Percentiles rank a stretch among this genome's conserved stretches.
Evolutionary conservation across 129 eudicot genomes (phyloP).

Genomic region (Rutidosis leptorrhynchoides): DNA sequence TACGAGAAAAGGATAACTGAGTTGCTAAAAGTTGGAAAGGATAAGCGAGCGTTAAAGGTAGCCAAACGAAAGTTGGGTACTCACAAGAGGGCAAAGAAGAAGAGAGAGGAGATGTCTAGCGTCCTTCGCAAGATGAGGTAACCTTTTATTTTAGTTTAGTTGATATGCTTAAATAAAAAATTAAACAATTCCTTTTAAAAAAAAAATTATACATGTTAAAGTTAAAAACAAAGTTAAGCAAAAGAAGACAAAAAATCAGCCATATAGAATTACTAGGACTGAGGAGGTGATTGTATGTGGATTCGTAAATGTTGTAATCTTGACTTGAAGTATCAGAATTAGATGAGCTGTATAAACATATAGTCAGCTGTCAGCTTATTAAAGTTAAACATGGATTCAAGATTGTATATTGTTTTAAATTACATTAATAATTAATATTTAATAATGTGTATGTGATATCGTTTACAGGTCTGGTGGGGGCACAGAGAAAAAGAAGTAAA

Average conservation of each 20-base stretch:
- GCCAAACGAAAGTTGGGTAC: slow-evolving; percentile 35
- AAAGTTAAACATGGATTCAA: background rate
- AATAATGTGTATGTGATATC: background rate
- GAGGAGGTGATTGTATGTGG: background rate
- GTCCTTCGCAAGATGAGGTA: slow-evolving; percentile 15
- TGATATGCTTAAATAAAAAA: too few species aligned
- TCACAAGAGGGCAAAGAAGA: slow-evolving; percentile 34
- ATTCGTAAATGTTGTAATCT: background rate
- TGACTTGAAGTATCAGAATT: background rate
- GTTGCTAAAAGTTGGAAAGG: slow-evolving; percentile 28
- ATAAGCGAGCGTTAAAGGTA: slow-evolving; percentile 28
- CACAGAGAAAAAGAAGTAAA: slow-evolving; percentile 49
- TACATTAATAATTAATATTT: too few species aligned
- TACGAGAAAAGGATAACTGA: slow-evolving; percentile 31
- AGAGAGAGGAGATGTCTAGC: slow-evolving; percentile 29
- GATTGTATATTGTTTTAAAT: background rate
- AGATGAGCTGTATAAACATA: background rate
- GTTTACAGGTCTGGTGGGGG: slow-evolving; percentile 48
- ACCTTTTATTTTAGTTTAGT: background rate
- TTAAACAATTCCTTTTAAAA: background rate
- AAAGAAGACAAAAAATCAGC: background rate
- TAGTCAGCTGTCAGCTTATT: background rate
- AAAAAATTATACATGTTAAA: background rate
- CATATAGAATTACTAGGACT: background rate
- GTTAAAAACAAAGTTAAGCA: background rate